These are phyloP conservation scores for Solanum lignicaule DNA, from an alignment of 257 asterid species.

Conservation along the genomic window DNA sequence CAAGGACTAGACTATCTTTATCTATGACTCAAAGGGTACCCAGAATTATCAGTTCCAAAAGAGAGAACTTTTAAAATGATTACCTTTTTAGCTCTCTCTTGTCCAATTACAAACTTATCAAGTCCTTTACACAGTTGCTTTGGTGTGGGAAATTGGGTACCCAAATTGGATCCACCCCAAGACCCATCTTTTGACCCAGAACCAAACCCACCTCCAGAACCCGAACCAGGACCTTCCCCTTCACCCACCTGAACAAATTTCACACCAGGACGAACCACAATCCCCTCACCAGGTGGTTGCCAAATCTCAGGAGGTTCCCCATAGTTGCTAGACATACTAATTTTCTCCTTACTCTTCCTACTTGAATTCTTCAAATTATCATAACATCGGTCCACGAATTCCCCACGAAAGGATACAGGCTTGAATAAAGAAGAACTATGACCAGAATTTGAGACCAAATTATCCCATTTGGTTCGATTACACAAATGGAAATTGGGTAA, in stretches of 20 bases:
- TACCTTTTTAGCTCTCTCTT: slow-evolving; percentile 96
- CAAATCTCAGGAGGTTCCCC: slow-evolving; percentile 99
- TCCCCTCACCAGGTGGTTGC: slow-evolving; percentile 89
- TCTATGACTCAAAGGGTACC: background rate
- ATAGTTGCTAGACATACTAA: slow-evolving; percentile 36
- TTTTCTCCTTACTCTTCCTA: slow-evolving; percentile 11
- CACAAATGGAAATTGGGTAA: slow-evolving; percentile 25
- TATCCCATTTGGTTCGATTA: slow-evolving; percentile 34
- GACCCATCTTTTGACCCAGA: slow-evolving; percentile 45
- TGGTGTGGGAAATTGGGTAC: slow-evolving; percentile 75
- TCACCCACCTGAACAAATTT: slow-evolving; percentile 49
- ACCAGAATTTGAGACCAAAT: slow-evolving; percentile 27
- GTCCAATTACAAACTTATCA: slow-evolving; percentile 94
- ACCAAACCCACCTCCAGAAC: slow-evolving; percentile 51
- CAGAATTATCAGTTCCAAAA: background rate
- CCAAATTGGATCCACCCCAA: slow-evolving; percentile 95
- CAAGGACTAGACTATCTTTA: background rate
- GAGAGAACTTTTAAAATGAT: background rate
- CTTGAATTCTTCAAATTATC: slow-evolving; percentile 5
- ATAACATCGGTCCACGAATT: slow-evolving; percentile 18
- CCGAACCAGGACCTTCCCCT: slow-evolving; percentile 32
- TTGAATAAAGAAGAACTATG: slow-evolving; percentile 43
- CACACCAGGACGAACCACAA: slow-evolving; percentile 66
- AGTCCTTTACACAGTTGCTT: slow-evolving; percentile 94
- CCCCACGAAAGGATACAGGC: slow-evolving; percentile 40